Base-by-base conservation (phyloP, 169 alveolate genomes). In the Cryptosporidium canis region DNA sequence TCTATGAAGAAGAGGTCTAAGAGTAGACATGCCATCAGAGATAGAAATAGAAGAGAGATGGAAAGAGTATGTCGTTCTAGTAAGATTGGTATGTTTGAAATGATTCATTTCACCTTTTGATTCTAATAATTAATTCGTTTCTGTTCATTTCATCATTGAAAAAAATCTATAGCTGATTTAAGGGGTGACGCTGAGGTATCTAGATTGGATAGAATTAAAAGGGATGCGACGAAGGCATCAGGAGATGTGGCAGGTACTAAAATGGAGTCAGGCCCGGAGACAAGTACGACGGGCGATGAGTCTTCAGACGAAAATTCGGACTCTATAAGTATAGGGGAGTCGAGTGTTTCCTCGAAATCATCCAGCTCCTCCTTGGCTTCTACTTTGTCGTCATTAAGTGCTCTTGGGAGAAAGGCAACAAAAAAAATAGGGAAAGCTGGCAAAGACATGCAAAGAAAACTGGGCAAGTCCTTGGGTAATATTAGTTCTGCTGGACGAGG, bases 121-220 rank as follows among this genome's bases (percentile, higher is more conserved):
- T 43, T 1, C 24, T 12, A 51, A 24, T 21, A 24, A 18, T 41
- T 31, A 37, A 16, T 37, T 31, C 11, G 7, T 18, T 11, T 64
- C 12, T 29, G 7, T 18, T 21, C 0, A 24, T 64, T 41, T 35
- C 14, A 7, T 16, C 18, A 18, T n/a, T n/a, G n/a, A n/a, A n/a
- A n/a, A 7, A 44, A 66, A 37, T 18, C 44, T 44, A 45, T 43
- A 68, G 83, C 65, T 43, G 65, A 68, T 21, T 7, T 33, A 29
- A 68, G 83, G 27, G 83, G 83, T 2, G 33, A 5, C 11, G 2
- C 83, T n/a, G 67, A 68, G 48, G 0, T 1, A 14, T 68, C 83
- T 21, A 11, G 33, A 27, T 7, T 6, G 29, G 61, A 51, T 9
- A 45, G 65, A 68, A 68, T 16, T 0, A 21, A 6, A 6, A 18